Evolutionary conservation across 2,329 filamentous ascomycete species (phyloP), one percentile per base, ranked within the genome.

Genomic region (Penicillium sp.): DNA sequence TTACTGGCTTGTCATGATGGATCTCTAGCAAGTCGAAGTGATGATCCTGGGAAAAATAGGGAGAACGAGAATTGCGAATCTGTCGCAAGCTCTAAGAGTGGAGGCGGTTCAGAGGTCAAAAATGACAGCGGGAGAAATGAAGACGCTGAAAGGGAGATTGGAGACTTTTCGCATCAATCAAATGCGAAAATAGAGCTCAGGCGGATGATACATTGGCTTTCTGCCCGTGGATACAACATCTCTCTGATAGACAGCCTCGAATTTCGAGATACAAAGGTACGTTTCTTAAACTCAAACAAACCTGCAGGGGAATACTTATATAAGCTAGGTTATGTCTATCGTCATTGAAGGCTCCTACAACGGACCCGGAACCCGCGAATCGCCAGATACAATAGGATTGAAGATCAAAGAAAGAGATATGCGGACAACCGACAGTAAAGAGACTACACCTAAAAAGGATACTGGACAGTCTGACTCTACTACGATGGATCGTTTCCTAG

Each of bases 1-100:
- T 90, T 91, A 61, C 72, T 91, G 48, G 82, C 92, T 76, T 84
- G 82, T 48, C 86, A 89, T 60, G 86, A 90, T 67, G 87, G 86
- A 16, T 63, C 71, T 43, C 57, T 64, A 16, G 16, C 52, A 7
- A 49, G 48, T n/a, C 23, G 31, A 51, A 48, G 10, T 6, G 28
- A 51, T 14, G 49, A 55, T 21, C 18, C 31, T 13, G 44, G 45
- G n/a, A 23, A 5, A 3, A 18, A 36, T 8, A 33, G 31, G 4
- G 9, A 4, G 10, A 14, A n/a, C 31, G 4, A 14, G 31, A 11
- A 29, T 29, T 5, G 11, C 26, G 31, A 33, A 11, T 33, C 31
- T 33, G 31, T 33, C 31, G 4, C 31, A 8, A n/a, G 9, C 9
- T 33, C 31, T 4, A 10, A 33, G 3, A 14, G 14, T 33, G 31